Conservation (phyloP, 2,329 filamentous ascomycete species). For the Talaromyces sp. region DNA sequence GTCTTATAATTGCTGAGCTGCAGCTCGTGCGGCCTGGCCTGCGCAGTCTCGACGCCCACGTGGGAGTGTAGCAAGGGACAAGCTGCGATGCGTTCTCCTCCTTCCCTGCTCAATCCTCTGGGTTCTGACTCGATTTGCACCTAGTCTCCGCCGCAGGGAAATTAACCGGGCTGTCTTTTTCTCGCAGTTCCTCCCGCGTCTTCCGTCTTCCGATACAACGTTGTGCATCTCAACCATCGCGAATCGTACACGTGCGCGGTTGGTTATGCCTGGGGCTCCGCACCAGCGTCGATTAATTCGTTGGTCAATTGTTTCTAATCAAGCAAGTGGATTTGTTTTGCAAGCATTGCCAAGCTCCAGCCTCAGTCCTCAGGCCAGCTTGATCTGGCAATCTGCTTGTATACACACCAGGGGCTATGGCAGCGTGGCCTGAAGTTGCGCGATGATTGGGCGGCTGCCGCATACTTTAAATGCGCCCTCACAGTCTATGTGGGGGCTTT, state of each 20-base stretch:
- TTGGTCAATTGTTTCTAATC: background rate
- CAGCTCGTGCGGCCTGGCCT: background rate
- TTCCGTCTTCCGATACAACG: background rate
- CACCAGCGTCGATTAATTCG: background rate
- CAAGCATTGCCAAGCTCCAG: constrained; percentile 1
- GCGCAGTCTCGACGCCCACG: background rate
- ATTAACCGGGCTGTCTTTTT: background rate
- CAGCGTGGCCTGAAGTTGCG: background rate
- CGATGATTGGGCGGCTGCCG: background rate
- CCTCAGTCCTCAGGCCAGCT: background rate
- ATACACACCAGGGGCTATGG: background rate
- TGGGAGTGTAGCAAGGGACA: constrained; percentile 4
- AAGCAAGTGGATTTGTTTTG: background rate
- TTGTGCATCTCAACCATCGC: constrained; percentile 1
- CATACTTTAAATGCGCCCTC: constrained; percentile 14
- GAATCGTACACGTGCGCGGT: constrained; percentile 6
- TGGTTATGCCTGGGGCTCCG: background rate
- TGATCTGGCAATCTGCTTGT: background rate
- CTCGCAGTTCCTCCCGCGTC: background rate
- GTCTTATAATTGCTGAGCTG: background rate
- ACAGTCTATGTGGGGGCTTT: background rate
- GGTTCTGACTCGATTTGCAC: background rate
- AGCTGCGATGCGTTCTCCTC: background rate
- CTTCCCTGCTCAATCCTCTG: background rate
- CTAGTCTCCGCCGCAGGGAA: background rate